Base-by-base conservation (phyloP, 1,284 basidiomycete genomes). In the Ustilago curta region DNA sequence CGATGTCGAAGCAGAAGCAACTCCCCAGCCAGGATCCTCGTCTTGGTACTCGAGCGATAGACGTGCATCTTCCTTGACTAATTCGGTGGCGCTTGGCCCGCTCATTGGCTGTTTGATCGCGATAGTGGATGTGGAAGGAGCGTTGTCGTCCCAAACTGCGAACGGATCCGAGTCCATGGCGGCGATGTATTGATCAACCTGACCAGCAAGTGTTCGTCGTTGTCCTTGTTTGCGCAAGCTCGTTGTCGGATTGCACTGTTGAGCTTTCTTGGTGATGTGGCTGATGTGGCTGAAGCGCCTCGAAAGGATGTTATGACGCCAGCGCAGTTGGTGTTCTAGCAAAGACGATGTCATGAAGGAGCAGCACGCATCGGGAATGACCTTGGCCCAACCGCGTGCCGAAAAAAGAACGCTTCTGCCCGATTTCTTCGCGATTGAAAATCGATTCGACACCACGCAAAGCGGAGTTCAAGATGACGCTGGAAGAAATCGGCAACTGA, bases 91-190 rank as follows among this genome's bases (percentile, higher is more conserved):
- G 6, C 12, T 18, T 8, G 40, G 29, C 4, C 14, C 8, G 14
- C 9, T 21, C 5, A 14, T 27, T 18, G 47, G 29, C 14, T 29
- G 9, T 11, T 57, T 48, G 45, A 47, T 21, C 27, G 58, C 9
- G 42, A 59, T 7, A 8, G 29, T 45, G 18, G 37, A 35, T 5
- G 56, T 27, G 19, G 59, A 42, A 3, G 63, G 59, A n/a, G 56
- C 23, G 29, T 58, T 66, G 35, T 74, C 66, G 39, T 62, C 62
- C 75, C 75, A 77, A 21, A 74, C 61, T 12, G 75, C 70, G 35
- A 77, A 77, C 1, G 70, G 70, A 32, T 77, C 67, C 47, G 56
- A 52, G 25, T 73, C 70, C 70, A 74, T 74, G n/a, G n/a, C 32
- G 27, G n/a, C n/a, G 11, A n/a, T 19, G 29, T 6, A 19, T n/a